A percentile compares a stretch with the other conserved stretches of the same genome.
Conservation (phyloP, 495 filamentous ascomycete species). For the Daldinia childiae region DNA sequence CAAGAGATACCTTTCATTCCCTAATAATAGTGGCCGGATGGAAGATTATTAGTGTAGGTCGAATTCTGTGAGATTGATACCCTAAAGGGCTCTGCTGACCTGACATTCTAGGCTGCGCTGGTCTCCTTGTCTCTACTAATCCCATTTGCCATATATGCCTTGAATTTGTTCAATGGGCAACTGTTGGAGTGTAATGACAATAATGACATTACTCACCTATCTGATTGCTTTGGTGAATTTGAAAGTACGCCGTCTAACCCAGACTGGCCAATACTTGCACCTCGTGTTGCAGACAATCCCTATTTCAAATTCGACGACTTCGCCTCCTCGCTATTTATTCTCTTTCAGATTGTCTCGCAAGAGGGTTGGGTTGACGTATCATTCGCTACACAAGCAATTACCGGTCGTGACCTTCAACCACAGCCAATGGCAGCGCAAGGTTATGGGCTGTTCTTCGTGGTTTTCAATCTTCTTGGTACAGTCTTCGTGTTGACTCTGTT, state of each 20-base stretch:
- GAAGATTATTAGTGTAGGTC: conserved; percentile 76
- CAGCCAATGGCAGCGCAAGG: conserved; percentile 72
- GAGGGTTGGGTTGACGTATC: conserved; percentile 97
- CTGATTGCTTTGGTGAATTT: conserved; percentile 85
- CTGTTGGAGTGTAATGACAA: conserved; percentile 85
- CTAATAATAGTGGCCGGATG: conserved; percentile 91
- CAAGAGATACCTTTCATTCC: conserved; percentile 94
- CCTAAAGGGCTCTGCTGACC: background rate
- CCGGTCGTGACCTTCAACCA: conserved; percentile 77
- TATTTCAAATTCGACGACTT: conserved; percentile 97
- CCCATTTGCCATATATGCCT: conserved; percentile 93
- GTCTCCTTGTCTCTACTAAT: conserved; percentile 95
- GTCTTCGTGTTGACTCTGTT: conserved; percentile 99
- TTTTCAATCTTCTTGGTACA: conserved; percentile 95
- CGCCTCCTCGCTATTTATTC: conserved; percentile 87
- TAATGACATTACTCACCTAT: conserved; percentile 61
- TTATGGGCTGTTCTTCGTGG: conserved; percentile 92
- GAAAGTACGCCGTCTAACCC: conserved; percentile 72
- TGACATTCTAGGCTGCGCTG: conserved; percentile 70
- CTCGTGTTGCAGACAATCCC: conserved; percentile 79
- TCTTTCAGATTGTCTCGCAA: conserved; percentile 99
- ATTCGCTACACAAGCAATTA: conserved; percentile 81
- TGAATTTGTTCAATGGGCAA: conserved; percentile 91
- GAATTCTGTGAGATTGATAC: background rate
- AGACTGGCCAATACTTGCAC: conserved; percentile 83